Evolutionary conservation across 768 basidiomycete species (phyloP), one percentile per base, ranked within the genome.

Genomic region (Punctularia strigosozonata): DNA sequence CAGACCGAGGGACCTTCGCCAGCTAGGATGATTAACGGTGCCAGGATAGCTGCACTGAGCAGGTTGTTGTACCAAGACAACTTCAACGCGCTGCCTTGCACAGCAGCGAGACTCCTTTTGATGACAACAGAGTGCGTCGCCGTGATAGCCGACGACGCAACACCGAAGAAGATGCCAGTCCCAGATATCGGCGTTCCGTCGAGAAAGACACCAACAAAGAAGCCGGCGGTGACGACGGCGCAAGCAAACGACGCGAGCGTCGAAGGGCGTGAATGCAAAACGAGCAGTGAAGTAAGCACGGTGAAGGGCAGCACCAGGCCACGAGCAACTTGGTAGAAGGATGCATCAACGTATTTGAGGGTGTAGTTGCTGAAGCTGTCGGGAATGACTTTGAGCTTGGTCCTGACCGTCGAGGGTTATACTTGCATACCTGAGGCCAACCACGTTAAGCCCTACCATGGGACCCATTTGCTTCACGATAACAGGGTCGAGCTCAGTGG

Each of bases 301-400:
- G 94, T 98, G 67, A 90, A 84, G 0, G 94, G 92, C 18, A 98
- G 77, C 21, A 98, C 76, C 43, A 98, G 71, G 7, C 92, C 92
- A 13, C 92, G 81, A 1, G 92, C 92, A 45, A 98, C 83, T 64
- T 94, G 91, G 58, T 94, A 91, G 60, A 94, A 90, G 0, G 89
- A 91, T 10, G 88, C 87, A 41, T 91, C 90, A 48, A 95, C 91
- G 51, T 84, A 88, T 76, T 90, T 87, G 42, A 92, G 71, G 28
- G 84, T 89, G 54, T 78, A 90, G 56, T 91, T 92, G 60, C 85
- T 86, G 53, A 86, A 81, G 51, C 85, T 88, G 54, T 22, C n/a
- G 8, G 23, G 17, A 32, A 17, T 10, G 44, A 23, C n/a, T 13
- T 46, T 25, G 15, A 33, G 15, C 25, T 31, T 13, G 28, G 30